phyloP scores from a whole-genome alignment of 2,329 filamentous ascomycete species.

The Zymoseptoria ardabiliae region DNA sequence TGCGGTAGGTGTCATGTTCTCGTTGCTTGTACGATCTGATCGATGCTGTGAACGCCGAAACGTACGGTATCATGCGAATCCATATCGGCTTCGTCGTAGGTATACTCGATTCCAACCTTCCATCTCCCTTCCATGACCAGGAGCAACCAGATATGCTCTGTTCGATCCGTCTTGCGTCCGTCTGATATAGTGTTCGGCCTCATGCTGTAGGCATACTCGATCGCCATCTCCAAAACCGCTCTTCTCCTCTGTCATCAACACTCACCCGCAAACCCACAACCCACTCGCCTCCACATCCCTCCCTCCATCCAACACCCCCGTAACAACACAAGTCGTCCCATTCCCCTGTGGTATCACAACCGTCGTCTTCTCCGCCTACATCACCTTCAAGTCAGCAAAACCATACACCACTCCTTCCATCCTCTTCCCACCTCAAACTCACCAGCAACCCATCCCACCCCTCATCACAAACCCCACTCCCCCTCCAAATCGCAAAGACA shows the following conservation, averaged over 20 bases:
- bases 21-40: too few relatives aligned
- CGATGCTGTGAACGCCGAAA: too few relatives aligned
- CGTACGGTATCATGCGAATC: too few relatives aligned
- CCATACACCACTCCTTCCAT: not conserved
- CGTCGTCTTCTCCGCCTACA: slow-evolving; percentile 5
- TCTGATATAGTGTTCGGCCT: too few relatives aligned
- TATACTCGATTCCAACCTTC: not conserved
- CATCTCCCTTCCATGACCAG: not conserved
- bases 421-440: slow-evolving; percentile 2
- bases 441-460: slow-evolving; percentile 3
- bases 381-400: not conserved
- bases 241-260: not conserved
- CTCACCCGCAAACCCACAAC: slow-evolving; percentile 21
- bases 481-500: slow-evolving; percentile 15
- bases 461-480: slow-evolving; percentile 15
- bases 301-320: slow-evolving; percentile 22
- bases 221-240: too few relatives aligned
- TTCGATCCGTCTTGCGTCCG: not conserved
- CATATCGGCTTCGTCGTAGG: too few relatives aligned
- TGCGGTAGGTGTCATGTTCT: too few relatives aligned
- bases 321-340: slow-evolving; percentile 13
- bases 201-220: too few relatives aligned
- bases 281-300: slow-evolving; percentile 17
- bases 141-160: not conserved
- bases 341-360: slow-evolving; percentile 12